Evolutionary conservation across 805 yeast genomes (phyloP).

Genomic region (Alloascoidea africana): DNA sequence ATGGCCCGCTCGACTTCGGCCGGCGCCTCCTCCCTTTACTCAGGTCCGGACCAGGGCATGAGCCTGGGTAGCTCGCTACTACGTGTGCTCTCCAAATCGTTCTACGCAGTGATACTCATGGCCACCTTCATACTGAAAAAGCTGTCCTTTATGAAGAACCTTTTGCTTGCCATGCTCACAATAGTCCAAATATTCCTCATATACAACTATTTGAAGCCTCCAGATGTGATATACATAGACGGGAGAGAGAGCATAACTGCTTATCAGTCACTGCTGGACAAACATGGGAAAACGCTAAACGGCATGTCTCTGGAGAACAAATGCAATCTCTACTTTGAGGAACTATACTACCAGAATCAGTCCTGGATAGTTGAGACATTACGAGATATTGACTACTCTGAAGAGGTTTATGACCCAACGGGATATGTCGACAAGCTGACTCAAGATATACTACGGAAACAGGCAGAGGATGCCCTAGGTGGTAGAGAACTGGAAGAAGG

Average conservation of each 20-base stretch:
- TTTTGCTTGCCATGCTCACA: not conserved
- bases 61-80: too few relatives aligned
- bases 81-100: too few relatives aligned
- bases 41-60: too few relatives aligned
- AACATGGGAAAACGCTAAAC: not conserved
- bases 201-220: not conserved
- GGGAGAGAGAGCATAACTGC: not conserved
- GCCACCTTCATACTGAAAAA: not conserved
- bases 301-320: constrained; percentile 6
- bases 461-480: not conserved
- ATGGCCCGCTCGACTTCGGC: too few relatives aligned
- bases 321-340: constrained; percentile 11
- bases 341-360: constrained; percentile 9
- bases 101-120: too few relatives aligned
- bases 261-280: not conserved
- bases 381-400: constrained; percentile 9
- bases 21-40: too few relatives aligned
- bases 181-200: not conserved
- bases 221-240: not conserved
- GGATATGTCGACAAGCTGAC: constrained; percentile 9
- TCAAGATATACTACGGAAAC: constrained; percentile 2
- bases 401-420: constrained; percentile 13
- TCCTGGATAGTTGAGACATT: constrained; percentile 12
- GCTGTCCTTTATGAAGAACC: not conserved
- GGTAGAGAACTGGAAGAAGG: constrained; percentile 2